Conservation (phyloP, 176 grass and related monocot species). For the Zizania latifolia region DNA sequence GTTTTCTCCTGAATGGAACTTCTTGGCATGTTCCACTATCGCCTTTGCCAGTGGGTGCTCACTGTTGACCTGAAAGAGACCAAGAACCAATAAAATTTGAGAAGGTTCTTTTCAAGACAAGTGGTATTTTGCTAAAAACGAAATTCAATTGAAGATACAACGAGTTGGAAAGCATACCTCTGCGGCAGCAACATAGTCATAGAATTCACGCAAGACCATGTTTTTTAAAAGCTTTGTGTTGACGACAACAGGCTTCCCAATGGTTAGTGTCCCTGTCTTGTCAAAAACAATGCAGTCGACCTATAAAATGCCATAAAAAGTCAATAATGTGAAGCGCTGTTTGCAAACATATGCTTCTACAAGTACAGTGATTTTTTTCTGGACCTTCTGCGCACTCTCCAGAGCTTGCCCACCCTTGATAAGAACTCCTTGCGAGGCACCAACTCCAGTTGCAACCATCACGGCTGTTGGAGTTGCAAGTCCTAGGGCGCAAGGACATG, state of each 20-base stretch:
- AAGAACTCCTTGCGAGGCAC: constrained; percentile 86
- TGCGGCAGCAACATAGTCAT: constrained; percentile 55
- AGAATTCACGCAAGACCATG: constrained; percentile 77
- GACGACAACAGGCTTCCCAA: constrained; percentile 78
- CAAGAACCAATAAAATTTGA: constrained; percentile 9
- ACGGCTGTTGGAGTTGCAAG: constrained; percentile 95
- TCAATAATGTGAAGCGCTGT: neutral
- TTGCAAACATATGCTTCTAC: neutral
- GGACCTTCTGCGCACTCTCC: constrained; percentile 89
- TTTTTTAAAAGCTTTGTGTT: constrained; percentile 71
- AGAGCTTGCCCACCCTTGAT: constrained; percentile 95
- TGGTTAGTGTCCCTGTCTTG: constrained; percentile 91
- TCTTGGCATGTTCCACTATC: constrained; percentile 70
- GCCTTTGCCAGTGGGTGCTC: constrained; percentile 90
- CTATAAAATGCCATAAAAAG: constrained; percentile 29
- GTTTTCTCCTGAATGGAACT: constrained; percentile 50
- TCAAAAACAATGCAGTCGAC: constrained; percentile 88
- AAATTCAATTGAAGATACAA: neutral
- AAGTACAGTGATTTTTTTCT: neutral
- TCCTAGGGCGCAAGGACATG: constrained; percentile 86
- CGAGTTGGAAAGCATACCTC: constrained; percentile 42
- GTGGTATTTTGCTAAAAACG: neutral
- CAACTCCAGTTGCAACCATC: constrained; percentile 96
- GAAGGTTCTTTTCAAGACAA: neutral
- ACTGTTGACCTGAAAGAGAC: constrained; percentile 62